Evolutionary conservation across 257 asterid genomes (phyloP), one percentile per base, ranked within the genome.

Genomic region (Mentha longifolia): DNA sequence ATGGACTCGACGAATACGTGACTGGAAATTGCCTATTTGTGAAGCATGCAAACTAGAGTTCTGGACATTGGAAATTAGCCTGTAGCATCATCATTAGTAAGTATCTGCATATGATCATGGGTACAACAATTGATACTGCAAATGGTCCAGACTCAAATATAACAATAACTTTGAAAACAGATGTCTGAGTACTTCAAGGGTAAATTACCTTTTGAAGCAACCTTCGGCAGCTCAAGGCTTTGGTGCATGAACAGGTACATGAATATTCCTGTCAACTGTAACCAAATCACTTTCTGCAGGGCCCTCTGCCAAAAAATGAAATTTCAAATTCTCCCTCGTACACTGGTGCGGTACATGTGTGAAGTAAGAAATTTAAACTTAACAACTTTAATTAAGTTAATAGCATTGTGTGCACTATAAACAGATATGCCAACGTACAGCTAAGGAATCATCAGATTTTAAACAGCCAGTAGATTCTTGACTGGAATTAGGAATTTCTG

Each of bases 241-340:
- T 81, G 84, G 45, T 82, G 82, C 88, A 76, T 78, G 67, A 90
- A 72, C 65, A 86, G 77, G 82, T 85, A 86, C 89, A 85, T 84
- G 75, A 88, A 76, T 70, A 77, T 88, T 61, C 85, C 91, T 65
- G 86, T 90, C 15, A 86, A 42, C 70, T 76, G 84, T 57, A 79
- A 80, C 79, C 80, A 81, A 67, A 86, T 74, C 73, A 77, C 88
- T 80, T 82, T 83, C 82, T 88, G 95, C 79, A 86, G 35, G 47
- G 73, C 74, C 80, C 74, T 82, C 92, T 82, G 89, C 62, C 75
- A 72, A 70, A 73, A 17, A 55, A 35, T 15, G 19, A 54, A 33
- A 22, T 22, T 37, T 33, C 51, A 62, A 60, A 73, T 43, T 9
- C 49, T 13, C 46, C 22, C 59, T 70, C 41, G 62, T 25, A 51